Evolutionary conservation across 257 asterid species (phyloP).

Genomic region (Linderniella brevidens): DNA sequence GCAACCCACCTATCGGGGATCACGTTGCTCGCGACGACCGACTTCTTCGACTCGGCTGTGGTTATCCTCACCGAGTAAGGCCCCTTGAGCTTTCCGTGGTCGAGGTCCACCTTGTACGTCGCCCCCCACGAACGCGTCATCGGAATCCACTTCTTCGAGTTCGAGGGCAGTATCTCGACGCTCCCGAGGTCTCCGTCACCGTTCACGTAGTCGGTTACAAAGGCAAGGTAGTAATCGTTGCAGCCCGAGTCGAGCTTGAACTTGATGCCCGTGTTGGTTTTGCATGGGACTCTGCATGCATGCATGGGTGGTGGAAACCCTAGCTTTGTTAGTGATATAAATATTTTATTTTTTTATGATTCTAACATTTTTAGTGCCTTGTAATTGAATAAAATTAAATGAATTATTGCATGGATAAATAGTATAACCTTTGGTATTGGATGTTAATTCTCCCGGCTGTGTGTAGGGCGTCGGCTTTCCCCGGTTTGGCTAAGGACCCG

Average conservation of each 20-base stretch:
- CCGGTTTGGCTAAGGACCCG: conserved; percentile 11
- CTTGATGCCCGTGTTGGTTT: conserved; percentile 5
- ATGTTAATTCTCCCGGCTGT: conserved; percentile 11
- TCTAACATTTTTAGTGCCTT: too few species aligned
- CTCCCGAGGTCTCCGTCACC: conserved; percentile 28
- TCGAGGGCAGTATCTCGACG: conserved; percentile 11
- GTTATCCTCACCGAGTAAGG: conserved; percentile 26
- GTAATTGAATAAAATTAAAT: too few species aligned
- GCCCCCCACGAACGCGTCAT: conserved; percentile 25
- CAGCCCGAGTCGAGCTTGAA: conserved; percentile 18
- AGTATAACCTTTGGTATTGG: conserved; percentile 9
- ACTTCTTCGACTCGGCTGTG: conserved; percentile 7
- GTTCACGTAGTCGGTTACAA: conserved; percentile 15
- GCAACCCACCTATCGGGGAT: conserved; percentile 25
- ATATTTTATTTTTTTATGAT: too few species aligned
- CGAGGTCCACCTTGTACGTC: conserved; percentile 10
- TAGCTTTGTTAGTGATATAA: too few species aligned
- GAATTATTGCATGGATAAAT: not conserved
- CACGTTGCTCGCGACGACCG: conserved; percentile 8
- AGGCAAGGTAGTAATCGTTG: conserved; percentile 13
- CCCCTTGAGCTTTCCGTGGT: conserved; percentile 1
- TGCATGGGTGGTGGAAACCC: not conserved
- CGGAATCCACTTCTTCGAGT: conserved; percentile 11
- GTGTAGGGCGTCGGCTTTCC: conserved; percentile 4
- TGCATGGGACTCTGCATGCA: conserved; percentile 21